Percentiles rank a stretch among this genome's conserved stretches.
These are phyloP conservation scores for Didymella pinodella DNA, from an alignment of 2,329 filamentous ascomycete genomes.

Conservation along the genomic window DNA sequence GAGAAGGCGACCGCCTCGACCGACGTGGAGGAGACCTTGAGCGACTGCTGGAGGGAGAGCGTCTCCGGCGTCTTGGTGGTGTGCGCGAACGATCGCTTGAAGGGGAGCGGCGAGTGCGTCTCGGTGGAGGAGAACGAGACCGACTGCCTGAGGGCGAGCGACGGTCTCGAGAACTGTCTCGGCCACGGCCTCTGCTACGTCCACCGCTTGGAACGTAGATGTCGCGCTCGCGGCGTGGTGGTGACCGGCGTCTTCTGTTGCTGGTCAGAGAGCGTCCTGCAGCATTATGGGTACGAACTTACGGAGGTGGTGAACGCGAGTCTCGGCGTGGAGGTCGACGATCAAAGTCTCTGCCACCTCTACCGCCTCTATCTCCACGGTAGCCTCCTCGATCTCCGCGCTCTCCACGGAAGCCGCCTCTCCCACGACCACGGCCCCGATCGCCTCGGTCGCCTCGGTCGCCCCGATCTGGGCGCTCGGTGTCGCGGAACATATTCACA, in stretches of 20 bases:
- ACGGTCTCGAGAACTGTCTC: constrained; percentile 43
- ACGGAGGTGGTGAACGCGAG: constrained; percentile 59
- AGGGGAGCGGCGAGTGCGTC: constrained; percentile 38
- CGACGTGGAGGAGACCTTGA: constrained; percentile 39
- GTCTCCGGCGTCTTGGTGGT: constrained; percentile 44
- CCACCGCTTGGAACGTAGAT: constrained; percentile 63
- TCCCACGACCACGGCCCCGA: constrained; percentile 54
- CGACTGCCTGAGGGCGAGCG: constrained; percentile 45
- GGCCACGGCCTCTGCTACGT: constrained; percentile 47
- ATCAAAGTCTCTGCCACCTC: constrained; percentile 56
- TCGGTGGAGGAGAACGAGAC: constrained; percentile 38
- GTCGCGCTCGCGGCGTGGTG: constrained; percentile 62
- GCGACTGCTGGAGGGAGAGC: constrained; percentile 49
- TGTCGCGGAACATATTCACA: constrained; percentile 71
- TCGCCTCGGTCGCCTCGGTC: constrained; percentile 16
- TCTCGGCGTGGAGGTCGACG: constrained; percentile 57
- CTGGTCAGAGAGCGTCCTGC: constrained; percentile 26
- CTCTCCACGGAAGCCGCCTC: constrained; percentile 53
- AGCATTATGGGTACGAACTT: constrained; percentile 15
- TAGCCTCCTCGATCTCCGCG: constrained; percentile 57
- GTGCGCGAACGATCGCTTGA: constrained; percentile 52
- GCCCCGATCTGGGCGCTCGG: constrained; percentile 59
- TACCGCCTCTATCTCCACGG: constrained; percentile 50
- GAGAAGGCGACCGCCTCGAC: constrained; percentile 37
- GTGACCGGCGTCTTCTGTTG: constrained; percentile 56